These are phyloP conservation scores for Arabis alpina DNA, from an alignment of 345 rosid genomes.

Conservation along the genomic window DNA sequence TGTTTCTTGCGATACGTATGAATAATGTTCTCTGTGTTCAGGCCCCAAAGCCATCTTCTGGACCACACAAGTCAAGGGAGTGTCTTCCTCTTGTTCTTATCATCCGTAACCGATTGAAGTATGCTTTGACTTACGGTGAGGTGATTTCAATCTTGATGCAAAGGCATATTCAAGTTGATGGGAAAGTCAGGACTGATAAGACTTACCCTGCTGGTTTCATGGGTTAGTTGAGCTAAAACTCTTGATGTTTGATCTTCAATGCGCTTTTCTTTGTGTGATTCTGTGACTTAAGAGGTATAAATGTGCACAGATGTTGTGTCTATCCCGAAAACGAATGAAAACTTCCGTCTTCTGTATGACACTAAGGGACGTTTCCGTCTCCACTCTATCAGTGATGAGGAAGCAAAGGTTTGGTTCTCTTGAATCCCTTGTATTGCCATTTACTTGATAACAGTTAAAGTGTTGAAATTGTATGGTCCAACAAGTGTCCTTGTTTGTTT, in stretches of 20 bases:
- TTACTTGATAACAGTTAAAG: not conserved
- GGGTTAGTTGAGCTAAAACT: conserved; percentile 51
- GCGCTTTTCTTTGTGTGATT: not conserved
- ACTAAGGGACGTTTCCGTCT: conserved; percentile 90
- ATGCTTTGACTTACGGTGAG: conserved; percentile 66
- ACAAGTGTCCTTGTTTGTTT: too few species aligned
- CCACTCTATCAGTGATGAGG: conserved; percentile 75
- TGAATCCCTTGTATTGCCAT: not conserved
- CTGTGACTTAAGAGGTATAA: not conserved
- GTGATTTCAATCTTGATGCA: conserved; percentile 79
- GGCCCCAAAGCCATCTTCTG: conserved; percentile 87
- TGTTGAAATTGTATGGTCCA: not conserved
- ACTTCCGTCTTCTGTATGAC: conserved; percentile 79
- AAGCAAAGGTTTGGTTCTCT: conserved; percentile 61
- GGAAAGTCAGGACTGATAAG: conserved; percentile 80
- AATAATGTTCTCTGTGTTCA: conserved; percentile 13
- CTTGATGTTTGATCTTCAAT: not conserved
- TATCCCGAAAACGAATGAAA: conserved; percentile 76
- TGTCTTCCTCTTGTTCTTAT: conserved; percentile 65
- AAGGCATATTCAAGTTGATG: conserved; percentile 75
- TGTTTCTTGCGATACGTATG: not conserved
- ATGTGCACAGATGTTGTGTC: conserved; percentile 71
- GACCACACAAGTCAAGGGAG: conserved; percentile 85
- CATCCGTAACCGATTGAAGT: conserved; percentile 61
- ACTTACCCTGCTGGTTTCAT: conserved; percentile 88